Evolutionary conservation across 2,329 filamentous ascomycete species (phyloP), one percentile per base, ranked within the genome.

Genomic region (Pseudopithomyces chartarum): DNA sequence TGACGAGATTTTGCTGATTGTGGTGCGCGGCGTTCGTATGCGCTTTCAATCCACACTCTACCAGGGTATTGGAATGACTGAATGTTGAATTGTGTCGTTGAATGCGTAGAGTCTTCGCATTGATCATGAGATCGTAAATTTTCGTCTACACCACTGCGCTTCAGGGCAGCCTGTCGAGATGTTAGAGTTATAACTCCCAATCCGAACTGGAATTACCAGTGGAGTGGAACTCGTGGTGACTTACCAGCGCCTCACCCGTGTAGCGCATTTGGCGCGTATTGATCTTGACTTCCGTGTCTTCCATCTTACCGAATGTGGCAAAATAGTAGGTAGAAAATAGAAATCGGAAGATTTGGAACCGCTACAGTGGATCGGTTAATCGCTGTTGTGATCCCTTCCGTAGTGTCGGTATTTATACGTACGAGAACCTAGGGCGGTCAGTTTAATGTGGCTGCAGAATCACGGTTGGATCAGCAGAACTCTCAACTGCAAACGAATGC

Each of bases 1-100:
- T 52, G 49, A 6, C 49, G 49, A 12, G 49, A 26, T 8, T 44
- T 43, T 44, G 17, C 49, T 44, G 39, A 23, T 20, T 52, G 22
- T 44, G 49, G 49, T 11, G 36, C 15, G 22, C 38, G 23, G 13
- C 19, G 10, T 34, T 43, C 39, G 8, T 19, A 13, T 12, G 8
- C 26, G 19, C 40, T 44, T 15, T 36, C 4, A 3, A 36, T 13
- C 49, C 49, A 52, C 22, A 33, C 49, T 40, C 49, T 19, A 2
- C 49, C 39, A 11, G 39, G 39, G 17, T 22, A 15, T 3, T 23
- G 17, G 15, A 23, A 20, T 5, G 23, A 20, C 11, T 29, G 15
- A 17, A 45, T 26, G 39, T 13, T 52, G 17, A 38, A 5, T 15
- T 20, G 15, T 3, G 2, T 1, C 10, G 29, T 7, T n/a, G 47